These are phyloP conservation scores for Rhypophila decipiens DNA, from an alignment of 495 filamentous ascomycete species.

Conservation along the genomic window DNA sequence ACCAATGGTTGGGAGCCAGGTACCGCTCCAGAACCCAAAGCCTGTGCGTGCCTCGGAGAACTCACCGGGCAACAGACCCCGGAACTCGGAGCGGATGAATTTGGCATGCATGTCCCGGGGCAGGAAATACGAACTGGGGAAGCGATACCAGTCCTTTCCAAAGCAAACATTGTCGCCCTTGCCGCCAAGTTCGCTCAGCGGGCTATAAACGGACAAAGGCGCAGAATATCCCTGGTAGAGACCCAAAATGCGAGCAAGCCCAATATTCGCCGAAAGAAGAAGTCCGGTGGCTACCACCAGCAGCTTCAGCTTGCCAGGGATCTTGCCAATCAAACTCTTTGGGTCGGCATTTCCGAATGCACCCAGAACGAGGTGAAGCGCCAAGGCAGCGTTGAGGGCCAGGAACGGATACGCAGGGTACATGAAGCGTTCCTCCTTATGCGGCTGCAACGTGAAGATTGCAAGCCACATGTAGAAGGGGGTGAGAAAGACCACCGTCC, in stretches of 20 bases:
- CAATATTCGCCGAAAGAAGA: conserved; percentile 55
- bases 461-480: conserved; percentile 94
- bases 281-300: conserved; percentile 44
- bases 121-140: conserved; percentile 87
- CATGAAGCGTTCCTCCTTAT: conserved; percentile 99
- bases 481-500: conserved; percentile 66
- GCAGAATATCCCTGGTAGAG: conserved; percentile 79
- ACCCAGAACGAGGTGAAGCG: conserved; percentile 69
- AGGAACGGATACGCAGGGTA: conserved; percentile 92
- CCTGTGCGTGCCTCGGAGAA: conserved; percentile 64
- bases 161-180: conserved; percentile 73
- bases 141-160: conserved; percentile 98
- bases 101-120: conserved; percentile 72
- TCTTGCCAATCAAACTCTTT: conserved; percentile 54
- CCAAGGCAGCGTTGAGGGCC: conserved; percentile 83
- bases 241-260: conserved; percentile 70
- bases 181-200: conserved; percentile 42
- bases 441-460: conserved; percentile 86
- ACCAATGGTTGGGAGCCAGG: conserved; percentile 72
- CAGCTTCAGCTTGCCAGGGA: conserved; percentile 67
- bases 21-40: conserved; percentile 62
- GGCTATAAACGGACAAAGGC: conserved; percentile 67
- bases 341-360: conserved; percentile 64
- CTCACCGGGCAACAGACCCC: conserved; percentile 83
- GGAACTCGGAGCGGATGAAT: conserved; percentile 85